phyloP scores from a whole-genome alignment of 352 stramenopile species.

The Pythium sukuiense region DNA sequence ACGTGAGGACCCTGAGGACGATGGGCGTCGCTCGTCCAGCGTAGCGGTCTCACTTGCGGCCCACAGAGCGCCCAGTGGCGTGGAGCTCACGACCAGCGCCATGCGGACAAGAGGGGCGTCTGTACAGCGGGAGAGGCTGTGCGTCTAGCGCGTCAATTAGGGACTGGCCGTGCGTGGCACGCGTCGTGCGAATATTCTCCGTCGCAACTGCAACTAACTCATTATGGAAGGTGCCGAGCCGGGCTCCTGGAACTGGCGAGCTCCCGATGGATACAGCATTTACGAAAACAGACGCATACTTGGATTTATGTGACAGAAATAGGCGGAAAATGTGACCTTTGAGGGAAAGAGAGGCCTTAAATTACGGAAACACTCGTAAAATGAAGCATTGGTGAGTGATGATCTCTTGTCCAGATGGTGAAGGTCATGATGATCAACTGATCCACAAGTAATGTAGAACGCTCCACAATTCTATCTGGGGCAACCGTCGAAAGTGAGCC shows the following conservation, averaged over 20 bases:
- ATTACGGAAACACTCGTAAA: constrained; percentile 8
- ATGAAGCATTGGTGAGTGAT: constrained; percentile 22
- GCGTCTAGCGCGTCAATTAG: not conserved
- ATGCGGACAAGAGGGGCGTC: constrained; percentile 2
- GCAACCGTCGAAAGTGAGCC: too few relatives aligned
- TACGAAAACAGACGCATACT: constrained; percentile 1
- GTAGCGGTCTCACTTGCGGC: constrained; percentile 1
- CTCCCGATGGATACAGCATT: not conserved
- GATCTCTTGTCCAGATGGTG: constrained; percentile 19
- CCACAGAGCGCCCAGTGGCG: constrained; percentile 12
- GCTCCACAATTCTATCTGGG: too few relatives aligned
- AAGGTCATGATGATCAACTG: not conserved
- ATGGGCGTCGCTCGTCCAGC: constrained; percentile 6
- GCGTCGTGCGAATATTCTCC: constrained; percentile 21
- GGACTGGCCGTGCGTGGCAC: constrained; percentile 6
- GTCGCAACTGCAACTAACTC: constrained; percentile 31
- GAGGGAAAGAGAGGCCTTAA: not conserved
- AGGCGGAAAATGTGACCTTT: not conserved
- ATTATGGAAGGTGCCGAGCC: constrained; percentile 23
- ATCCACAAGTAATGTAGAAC: too few relatives aligned
- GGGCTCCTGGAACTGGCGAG: constrained; percentile 19
- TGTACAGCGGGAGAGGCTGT: not conserved
- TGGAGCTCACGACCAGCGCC: constrained; percentile 27
- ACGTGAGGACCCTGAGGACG: constrained; percentile 12
- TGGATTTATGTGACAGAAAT: not conserved